A percentile compares a stretch with the other conserved stretches of the same genome.
Evolutionary conservation across 345 rosid species (phyloP).

Genomic region (Lumnitzera racemosa): DNA sequence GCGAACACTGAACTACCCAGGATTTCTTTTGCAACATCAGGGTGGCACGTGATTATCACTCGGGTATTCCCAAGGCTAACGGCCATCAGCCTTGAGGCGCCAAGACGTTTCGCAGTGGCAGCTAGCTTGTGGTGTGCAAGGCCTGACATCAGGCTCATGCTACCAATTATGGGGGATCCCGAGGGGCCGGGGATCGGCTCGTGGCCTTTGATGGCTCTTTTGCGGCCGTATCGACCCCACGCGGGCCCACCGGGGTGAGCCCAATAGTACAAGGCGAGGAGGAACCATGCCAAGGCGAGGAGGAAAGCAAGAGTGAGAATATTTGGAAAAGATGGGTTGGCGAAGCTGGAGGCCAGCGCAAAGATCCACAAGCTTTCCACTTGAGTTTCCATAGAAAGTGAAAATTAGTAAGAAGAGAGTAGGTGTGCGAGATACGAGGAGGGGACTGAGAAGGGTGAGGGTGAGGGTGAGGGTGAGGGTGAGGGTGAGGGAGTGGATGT

Average conservation of each 20-base stretch:
- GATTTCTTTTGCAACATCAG: constrained; percentile 44
- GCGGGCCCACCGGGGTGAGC: constrained; percentile 43
- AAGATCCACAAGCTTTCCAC: constrained; percentile 28
- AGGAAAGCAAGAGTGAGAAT: constrained; percentile 12
- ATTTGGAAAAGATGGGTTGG: constrained; percentile 15
- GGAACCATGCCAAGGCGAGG: constrained; percentile 19
- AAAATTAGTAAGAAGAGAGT: neutral
- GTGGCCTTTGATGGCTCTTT: neutral
- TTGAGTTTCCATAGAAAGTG: constrained; percentile 26
- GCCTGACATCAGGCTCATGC: constrained; percentile 39
- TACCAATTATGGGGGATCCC: constrained; percentile 42
- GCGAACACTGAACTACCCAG: constrained; percentile 42
- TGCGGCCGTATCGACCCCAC: constrained; percentile 32
- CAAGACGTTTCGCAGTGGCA: constrained; percentile 17
- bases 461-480: neutral
- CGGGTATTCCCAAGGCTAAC: constrained; percentile 43
- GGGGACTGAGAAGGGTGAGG: neutral
- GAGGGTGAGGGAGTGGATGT: neutral
- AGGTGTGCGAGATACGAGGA: neutral
- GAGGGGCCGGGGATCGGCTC: constrained; percentile 33
- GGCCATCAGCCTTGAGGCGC: constrained; percentile 42
- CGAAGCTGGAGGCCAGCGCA: constrained; percentile 26
- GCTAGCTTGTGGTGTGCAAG: constrained; percentile 47
- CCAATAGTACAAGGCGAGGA: constrained; percentile 27
- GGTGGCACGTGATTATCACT: constrained; percentile 28